Evolutionary conservation across 139 green algal species (phyloP).

Genomic region (Desmodesmus armatus): DNA sequence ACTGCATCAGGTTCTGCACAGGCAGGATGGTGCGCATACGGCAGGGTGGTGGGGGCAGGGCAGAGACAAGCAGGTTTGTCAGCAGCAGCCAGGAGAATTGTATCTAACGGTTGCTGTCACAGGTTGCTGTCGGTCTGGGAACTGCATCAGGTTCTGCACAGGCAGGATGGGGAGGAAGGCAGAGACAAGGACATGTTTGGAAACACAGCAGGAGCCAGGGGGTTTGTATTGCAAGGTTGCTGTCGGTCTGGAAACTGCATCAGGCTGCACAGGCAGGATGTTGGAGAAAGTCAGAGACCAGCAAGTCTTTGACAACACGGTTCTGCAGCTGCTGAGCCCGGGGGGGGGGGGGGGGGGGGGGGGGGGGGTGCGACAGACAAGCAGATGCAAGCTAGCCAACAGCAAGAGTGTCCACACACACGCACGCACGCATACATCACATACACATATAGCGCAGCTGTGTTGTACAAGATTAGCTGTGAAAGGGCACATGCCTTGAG

Average conservation of each 20-base stretch:
- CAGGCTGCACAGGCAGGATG: constrained; percentile 37
- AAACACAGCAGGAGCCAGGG: neutral
- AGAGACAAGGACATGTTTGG: neutral
- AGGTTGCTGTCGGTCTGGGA: constrained; percentile 59
- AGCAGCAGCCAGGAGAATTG: neutral
- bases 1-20: constrained; percentile 69
- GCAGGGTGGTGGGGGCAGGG: neutral
- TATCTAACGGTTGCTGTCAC: neutral
- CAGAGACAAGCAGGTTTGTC: neutral
- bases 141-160: constrained; percentile 69
- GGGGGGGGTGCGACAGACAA: neutral
- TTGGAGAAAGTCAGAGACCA: too few species aligned
- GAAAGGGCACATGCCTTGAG: too few species aligned
- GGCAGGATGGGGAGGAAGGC: neutral
- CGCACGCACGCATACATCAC: too few species aligned
- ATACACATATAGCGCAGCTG: too few species aligned
- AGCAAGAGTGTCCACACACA: too few species aligned
- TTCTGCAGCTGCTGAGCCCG: too few species aligned
- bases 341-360: too few species aligned
- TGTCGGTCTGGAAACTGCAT: constrained; percentile 63
- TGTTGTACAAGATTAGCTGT: too few species aligned
- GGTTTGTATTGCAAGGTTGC: neutral
- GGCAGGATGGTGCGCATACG: neutral
- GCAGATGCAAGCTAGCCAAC: neutral
- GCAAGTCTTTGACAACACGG: too few species aligned